These are phyloP conservation scores for Lichtheimia ramosa DNA, from an alignment of 371 early-diverging fungal species.

Conservation along the genomic window DNA sequence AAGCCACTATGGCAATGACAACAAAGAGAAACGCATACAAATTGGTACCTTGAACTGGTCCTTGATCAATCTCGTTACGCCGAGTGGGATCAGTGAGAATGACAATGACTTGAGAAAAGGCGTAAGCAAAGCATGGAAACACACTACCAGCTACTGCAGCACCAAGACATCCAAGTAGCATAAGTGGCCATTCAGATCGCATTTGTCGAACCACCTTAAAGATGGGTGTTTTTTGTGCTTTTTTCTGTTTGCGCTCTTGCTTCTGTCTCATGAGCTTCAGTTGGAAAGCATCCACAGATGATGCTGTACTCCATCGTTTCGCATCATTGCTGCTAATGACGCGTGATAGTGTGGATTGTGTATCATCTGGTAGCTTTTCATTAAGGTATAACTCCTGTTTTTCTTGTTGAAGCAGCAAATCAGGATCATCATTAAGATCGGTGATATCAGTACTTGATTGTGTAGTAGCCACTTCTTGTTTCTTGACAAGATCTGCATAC, in stretches of 20 bases:
- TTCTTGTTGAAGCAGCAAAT: conserved; percentile 35
- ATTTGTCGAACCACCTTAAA: conserved; percentile 37
- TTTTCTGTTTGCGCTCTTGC: conserved; percentile 36
- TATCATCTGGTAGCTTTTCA: neutral
- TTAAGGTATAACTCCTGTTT: conserved; percentile 29
- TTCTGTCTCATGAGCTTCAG: conserved; percentile 45
- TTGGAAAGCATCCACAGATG: conserved; percentile 46
- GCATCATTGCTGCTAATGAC: conserved; percentile 16
- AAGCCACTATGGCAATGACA: conserved; percentile 54
- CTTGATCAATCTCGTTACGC: conserved; percentile 16
- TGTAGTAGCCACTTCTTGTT: conserved; percentile 46
- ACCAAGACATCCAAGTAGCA: conserved; percentile 41
- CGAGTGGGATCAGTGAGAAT: conserved; percentile 16
- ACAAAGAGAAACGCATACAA: conserved; percentile 82
- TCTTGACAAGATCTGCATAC: conserved; percentile 58
- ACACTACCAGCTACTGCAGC: conserved; percentile 59
- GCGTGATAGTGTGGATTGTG: neutral
- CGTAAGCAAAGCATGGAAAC: conserved; percentile 51
- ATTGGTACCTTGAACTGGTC: conserved; percentile 53
- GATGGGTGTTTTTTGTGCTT: conserved; percentile 50
- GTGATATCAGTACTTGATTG: neutral
- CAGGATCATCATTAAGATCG: neutral
- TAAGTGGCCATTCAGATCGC: conserved; percentile 37
- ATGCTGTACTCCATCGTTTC: conserved; percentile 20
- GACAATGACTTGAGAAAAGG: conserved; percentile 42